Base-by-base conservation (phyloP, 331 rosid genomes). In the Spiraea crenata region DNA sequence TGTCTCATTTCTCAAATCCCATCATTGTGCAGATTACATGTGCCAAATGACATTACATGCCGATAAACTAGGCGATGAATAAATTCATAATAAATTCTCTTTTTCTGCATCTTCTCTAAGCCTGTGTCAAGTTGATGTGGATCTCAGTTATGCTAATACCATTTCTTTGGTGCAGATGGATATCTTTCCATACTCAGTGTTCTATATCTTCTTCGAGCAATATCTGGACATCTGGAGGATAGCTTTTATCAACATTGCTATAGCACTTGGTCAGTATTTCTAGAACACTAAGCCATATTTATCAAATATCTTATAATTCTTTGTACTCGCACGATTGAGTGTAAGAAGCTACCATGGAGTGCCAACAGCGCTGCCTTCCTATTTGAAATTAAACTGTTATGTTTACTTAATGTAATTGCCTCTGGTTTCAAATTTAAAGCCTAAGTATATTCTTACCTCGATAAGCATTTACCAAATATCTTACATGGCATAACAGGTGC, bases 201-300 rank as follows among this genome's bases (percentile, higher is more conserved):
- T 93, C 85, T 93, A 93, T 75, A 89, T 93, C 71, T 93, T 93
- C 89, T 93, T 93, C 63, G 99, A 93, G 80, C 99, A 91, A 76
- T 93, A 89, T 80, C 90, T 93, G 76, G 95, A 93, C 65, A 82
- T 91, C 75, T 91, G 99, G 99, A 80, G 81, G 80, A 66, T 80
- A 51, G 96, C 99, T 65, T 67, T 91, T 82, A 79, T 78, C 78
- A 88, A 91, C 84, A 84, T 93, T 65, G 73, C 87, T 49, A 68
- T 84, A 77, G 97, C 97, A 66, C 90, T 93, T 50, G 99, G 99
- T 93, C 77, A 60, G 96, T 84, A 76, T 81, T 72, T 51, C 56
- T 56, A 20, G 71, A 69, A 67, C 61, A 35, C 52, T 54, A 50
- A 49, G 67, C 40, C 5, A 59, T 35, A 13, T 52, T 6, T 1